Conservation (phyloP, 495 filamentous ascomycete species). For the Tuber aestivum region DNA sequence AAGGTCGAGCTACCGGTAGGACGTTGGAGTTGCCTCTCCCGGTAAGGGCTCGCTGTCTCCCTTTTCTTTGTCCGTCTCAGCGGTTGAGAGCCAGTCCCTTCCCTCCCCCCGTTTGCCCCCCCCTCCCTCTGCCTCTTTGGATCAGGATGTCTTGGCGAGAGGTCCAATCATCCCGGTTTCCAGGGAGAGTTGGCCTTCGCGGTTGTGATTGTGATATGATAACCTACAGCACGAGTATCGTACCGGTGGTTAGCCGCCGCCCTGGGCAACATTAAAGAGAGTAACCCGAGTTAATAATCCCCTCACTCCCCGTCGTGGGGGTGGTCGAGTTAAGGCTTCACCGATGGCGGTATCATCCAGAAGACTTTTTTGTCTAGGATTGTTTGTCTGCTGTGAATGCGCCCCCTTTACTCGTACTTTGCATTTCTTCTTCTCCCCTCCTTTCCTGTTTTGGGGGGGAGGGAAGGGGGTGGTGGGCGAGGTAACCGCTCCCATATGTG, state of each 20-base stretch:
- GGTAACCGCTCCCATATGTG: neutral
- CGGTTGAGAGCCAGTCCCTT: neutral
- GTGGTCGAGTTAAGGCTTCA: no score
- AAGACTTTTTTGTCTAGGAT: no score
- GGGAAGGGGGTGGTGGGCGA: neutral
- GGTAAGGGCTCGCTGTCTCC: neutral
- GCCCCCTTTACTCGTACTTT: neutral
- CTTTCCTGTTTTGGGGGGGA: neutral
- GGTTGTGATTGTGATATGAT: neutral
- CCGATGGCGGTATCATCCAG: no score
- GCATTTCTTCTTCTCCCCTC: no score
- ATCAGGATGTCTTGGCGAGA: neutral
- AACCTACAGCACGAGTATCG: no score
- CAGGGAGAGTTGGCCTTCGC: neutral
- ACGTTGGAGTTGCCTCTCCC: neutral
- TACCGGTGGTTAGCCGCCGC: neutral
- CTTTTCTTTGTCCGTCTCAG: neutral
- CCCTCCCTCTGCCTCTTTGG: neutral
- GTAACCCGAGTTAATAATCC: neutral
- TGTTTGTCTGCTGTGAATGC: no score
- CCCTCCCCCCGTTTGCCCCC: neutral
- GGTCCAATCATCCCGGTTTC: neutral
- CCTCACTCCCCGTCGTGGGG: neutral
- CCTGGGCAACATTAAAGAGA: neutral
- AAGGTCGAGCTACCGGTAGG: neutral